A percentile compares a stretch with the other conserved stretches of the same genome.
Conservation (phyloP, 2,329 filamentous ascomycete species). For the Phyllachora maydis region DNA sequence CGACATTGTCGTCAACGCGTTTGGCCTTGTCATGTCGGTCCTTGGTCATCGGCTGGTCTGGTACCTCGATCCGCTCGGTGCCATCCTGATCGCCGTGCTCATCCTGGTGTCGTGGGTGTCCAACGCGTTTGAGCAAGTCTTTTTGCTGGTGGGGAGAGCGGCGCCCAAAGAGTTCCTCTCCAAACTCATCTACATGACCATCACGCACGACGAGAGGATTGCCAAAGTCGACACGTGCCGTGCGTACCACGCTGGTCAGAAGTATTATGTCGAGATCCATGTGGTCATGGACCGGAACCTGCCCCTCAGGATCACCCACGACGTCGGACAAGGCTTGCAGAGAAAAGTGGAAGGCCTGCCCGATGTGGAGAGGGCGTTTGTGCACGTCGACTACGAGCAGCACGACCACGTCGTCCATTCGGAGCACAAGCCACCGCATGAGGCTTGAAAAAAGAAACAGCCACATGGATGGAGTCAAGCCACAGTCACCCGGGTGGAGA, state of each 20-base stretch:
- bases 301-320: slow-evolving; percentile 34
- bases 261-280: slow-evolving; percentile 41
- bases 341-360: slow-evolving; percentile 32
- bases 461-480: too few relatives aligned
- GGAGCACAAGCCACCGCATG: slow-evolving; percentile 21
- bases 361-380: slow-evolving; percentile 21
- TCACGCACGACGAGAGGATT: slow-evolving; percentile 31
- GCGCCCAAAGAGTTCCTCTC: slow-evolving; percentile 35
- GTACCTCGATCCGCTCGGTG: slow-evolving; percentile 40
- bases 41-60: slow-evolving; percentile 29
- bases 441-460: slow-evolving; percentile 10
- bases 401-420: slow-evolving; percentile 17
- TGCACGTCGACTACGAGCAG: slow-evolving; percentile 23
- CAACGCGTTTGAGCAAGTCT: slow-evolving; percentile 40
- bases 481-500: too few relatives aligned
- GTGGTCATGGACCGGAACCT: slow-evolving; percentile 35
- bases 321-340: slow-evolving; percentile 37
- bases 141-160: slow-evolving; percentile 37
- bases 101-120: slow-evolving; percentile 40
- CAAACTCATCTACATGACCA: slow-evolving; percentile 31
- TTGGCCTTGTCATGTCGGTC: slow-evolving; percentile 33
- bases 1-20: slow-evolving; percentile 31
- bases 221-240: slow-evolving; percentile 37
- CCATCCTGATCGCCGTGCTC: slow-evolving; percentile 36
- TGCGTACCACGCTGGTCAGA: slow-evolving; percentile 39